A percentile compares a stretch with the other conserved stretches of the same genome.
These are phyloP conservation scores for Lobosporangium transversale DNA, from an alignment of 192 early-diverging fungal species.

Conservation along the genomic window DNA sequence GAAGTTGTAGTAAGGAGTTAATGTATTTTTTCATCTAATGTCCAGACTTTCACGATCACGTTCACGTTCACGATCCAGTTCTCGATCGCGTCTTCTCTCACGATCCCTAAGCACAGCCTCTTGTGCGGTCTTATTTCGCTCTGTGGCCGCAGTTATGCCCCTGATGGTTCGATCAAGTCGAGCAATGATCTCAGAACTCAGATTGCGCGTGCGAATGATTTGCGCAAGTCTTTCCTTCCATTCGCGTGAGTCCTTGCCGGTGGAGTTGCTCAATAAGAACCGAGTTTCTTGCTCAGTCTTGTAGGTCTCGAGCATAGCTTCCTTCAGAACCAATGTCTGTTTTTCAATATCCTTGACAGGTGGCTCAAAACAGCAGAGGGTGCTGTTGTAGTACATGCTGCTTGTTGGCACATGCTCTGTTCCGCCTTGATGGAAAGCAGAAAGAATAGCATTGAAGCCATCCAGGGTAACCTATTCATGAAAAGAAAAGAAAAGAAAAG, in stretches of 20 bases:
- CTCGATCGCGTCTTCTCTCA: conserved; percentile 34
- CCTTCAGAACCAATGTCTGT: conserved; percentile 38
- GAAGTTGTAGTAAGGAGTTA: no score
- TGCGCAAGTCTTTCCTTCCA: conserved; percentile 51
- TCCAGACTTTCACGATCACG: no score
- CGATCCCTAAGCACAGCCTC: conserved; percentile 42
- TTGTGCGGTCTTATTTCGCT: conserved; percentile 43
- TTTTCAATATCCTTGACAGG: conserved; percentile 51
- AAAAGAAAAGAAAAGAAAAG: neutral
- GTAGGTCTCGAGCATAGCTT: conserved; percentile 49
- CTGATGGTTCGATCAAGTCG: conserved; percentile 36
- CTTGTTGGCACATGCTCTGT: conserved; percentile 44
- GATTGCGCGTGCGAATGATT: conserved; percentile 36
- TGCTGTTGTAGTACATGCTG: conserved; percentile 41
- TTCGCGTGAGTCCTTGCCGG: conserved; percentile 45
- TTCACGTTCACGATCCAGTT: conserved; percentile 34
- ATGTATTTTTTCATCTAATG: no score
- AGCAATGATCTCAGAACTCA: conserved; percentile 35
- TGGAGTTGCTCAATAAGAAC: conserved; percentile 53
- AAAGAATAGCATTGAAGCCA: conserved; percentile 52
- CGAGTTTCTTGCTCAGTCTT: conserved; percentile 56
- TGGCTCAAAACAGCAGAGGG: conserved; percentile 38
- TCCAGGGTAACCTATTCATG: conserved; percentile 55
- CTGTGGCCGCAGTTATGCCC: conserved; percentile 26
- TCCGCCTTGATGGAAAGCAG: conserved; percentile 49